phyloP scores from a whole-genome alignment of 768 basidiomycete genomes.

The Agrocybe pediades region DNA sequence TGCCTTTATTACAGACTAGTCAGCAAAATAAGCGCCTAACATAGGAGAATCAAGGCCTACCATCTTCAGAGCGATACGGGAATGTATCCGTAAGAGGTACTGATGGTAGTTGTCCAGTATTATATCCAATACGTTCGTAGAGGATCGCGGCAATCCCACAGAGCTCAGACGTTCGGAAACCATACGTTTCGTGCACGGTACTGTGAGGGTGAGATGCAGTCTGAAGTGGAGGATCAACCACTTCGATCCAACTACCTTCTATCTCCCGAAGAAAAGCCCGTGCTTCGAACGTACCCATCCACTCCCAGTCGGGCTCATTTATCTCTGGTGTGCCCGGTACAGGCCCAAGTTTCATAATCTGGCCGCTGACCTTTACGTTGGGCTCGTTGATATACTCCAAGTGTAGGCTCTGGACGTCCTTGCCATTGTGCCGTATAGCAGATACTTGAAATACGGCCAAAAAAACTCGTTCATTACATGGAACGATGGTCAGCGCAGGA shows the following conservation, averaged over 20 bases:
- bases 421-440: conserved; percentile 1
- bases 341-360: conserved; percentile 11
- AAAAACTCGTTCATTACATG: conserved; percentile 3
- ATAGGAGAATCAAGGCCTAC: conserved; percentile 5
- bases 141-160: conserved; percentile 5
- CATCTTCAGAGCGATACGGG: conserved; percentile 15
- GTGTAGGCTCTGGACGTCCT: not conserved
- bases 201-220: conserved; percentile 4
- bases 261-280: conserved; percentile 1
- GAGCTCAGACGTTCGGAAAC: conserved; percentile 10
- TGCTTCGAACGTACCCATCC: conserved; percentile 11
- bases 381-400: conserved; percentile 2
- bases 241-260: conserved; percentile 9
- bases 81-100: conserved; percentile 10
- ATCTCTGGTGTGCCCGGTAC: not conserved
- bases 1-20: too few species aligned
- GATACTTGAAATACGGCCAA: conserved; percentile 11
- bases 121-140: conserved; percentile 6
- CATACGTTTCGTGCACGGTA: conserved; percentile 9
- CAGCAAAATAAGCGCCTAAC: too few species aligned
- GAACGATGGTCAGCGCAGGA: conserved; percentile 7
- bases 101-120: not conserved
- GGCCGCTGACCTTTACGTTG: conserved; percentile 3
- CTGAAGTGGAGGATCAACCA: conserved; percentile 5
- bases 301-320: conserved; percentile 14